These are phyloP conservation scores for Scutellaria baicalensis DNA, from an alignment of 257 asterid species.

Conservation along the genomic window DNA sequence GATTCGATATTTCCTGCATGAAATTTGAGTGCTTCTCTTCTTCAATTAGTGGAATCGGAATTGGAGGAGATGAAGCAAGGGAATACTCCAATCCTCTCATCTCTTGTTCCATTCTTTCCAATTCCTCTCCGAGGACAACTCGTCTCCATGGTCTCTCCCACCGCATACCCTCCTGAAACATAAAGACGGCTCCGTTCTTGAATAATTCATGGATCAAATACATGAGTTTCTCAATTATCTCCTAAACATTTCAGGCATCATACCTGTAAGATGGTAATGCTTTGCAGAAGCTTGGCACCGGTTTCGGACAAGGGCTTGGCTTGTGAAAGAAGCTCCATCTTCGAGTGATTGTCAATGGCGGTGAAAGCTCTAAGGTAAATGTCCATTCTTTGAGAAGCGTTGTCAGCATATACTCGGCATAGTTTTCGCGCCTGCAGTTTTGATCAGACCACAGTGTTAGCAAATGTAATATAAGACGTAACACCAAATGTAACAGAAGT, in stretches of 20 bases:
- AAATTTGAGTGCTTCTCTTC: slow-evolving; percentile 21
- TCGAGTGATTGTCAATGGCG: slow-evolving; percentile 14
- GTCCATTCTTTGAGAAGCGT: slow-evolving; percentile 42
- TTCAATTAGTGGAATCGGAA: slow-evolving; percentile 15
- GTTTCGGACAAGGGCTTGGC: slow-evolving; percentile 48
- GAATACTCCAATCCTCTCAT: slow-evolving; percentile 59
- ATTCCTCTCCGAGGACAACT: slow-evolving; percentile 21
- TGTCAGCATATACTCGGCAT: slow-evolving; percentile 39
- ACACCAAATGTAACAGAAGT: no score
- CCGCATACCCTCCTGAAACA: slow-evolving; percentile 42
- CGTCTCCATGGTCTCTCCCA: slow-evolving; percentile 62
- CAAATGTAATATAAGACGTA: no score
- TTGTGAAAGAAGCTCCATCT: slow-evolving; percentile 31
- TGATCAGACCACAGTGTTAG: background rate
- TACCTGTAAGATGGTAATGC: slow-evolving; percentile 48
- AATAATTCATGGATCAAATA: background rate
- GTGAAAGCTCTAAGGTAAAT: slow-evolving; percentile 39
- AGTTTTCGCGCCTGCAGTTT: slow-evolving; percentile 35
- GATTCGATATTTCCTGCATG: slow-evolving; percentile 13
- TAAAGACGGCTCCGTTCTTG: background rate
- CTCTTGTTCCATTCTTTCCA: slow-evolving; percentile 36
- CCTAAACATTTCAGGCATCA: background rate
- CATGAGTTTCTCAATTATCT: background rate
- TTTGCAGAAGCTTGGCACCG: slow-evolving; percentile 49
- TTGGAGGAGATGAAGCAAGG: slow-evolving; percentile 21